A percentile compares a stretch with the other conserved stretches of the same genome.
Conservation (phyloP, 2,329 filamentous ascomycete genomes). For the Coniosporium tulheliwenetii region DNA sequence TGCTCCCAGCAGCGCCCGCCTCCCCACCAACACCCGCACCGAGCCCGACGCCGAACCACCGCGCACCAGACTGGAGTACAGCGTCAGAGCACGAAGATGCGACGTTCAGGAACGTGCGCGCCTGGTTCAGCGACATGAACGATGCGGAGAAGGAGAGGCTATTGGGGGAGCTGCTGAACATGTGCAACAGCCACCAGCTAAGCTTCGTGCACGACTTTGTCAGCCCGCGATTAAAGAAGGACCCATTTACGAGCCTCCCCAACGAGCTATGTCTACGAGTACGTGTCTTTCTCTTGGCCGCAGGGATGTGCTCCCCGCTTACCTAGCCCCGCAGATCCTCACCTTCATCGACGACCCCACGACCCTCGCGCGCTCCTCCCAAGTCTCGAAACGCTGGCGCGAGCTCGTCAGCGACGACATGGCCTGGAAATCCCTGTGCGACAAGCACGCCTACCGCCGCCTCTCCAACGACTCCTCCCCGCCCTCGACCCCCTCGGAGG, state of each 20-base stretch:
- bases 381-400: constrained; percentile 90
- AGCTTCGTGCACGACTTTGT: constrained; percentile 96
- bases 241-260: constrained; percentile 82
- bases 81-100: constrained; percentile 69
- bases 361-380: constrained; percentile 79
- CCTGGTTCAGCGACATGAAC: constrained; percentile 65
- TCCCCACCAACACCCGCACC: constrained; percentile 54
- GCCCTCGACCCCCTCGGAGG: no score
- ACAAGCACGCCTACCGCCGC: constrained; percentile 77
- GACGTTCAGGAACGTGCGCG: constrained; percentile 62
- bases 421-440: constrained; percentile 94
- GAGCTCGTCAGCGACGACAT: constrained; percentile 91
- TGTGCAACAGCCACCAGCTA: constrained; percentile 88
- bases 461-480: constrained; percentile 27
- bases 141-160: constrained; percentile 64
- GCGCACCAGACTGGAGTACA: constrained; percentile 58
- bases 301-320: neutral
- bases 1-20: constrained; percentile 48
- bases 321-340: constrained; percentile 46
- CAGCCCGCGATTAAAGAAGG: constrained; percentile 84
- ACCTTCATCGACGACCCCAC: constrained; percentile 96
- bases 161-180: constrained; percentile 74
- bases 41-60: constrained; percentile 46
- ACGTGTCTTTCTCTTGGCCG: constrained; percentile 19
- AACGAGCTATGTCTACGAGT: constrained; percentile 86